Conservation (phyloP, 495 filamentous ascomycete genomes). For the Trichoderma gamsii region DNA sequence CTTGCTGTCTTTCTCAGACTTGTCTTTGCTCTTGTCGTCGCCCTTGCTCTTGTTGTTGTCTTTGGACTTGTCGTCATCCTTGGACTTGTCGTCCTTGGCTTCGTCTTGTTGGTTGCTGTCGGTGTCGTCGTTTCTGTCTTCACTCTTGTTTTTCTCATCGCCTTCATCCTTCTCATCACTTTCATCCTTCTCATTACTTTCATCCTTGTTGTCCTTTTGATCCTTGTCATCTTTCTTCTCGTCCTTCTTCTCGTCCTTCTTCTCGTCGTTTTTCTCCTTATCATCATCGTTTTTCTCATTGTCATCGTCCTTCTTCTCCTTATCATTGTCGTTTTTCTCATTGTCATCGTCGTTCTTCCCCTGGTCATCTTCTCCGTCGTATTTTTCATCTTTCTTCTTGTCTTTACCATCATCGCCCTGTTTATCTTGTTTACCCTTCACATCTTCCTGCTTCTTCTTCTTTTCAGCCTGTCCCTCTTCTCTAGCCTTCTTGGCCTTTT, state of each 20-base stretch:
- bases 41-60: conserved; percentile 14
- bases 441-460: conserved; percentile 25
- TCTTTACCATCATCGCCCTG: conserved; percentile 14
- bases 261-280: conserved; percentile 13
- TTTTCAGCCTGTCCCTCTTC: conserved; percentile 22
- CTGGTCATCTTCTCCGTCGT: conserved; percentile 1
- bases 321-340: conserved; percentile 1
- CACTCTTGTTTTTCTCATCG: too few relatives aligned
- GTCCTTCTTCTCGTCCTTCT: conserved; percentile 8
- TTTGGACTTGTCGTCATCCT: conserved; percentile 12
- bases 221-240: conserved; percentile 13
- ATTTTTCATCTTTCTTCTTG: conserved; percentile 15
- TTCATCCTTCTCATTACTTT: too few relatives aligned
- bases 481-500: conserved; percentile 29
- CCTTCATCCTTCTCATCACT: too few relatives aligned
- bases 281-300: conserved; percentile 19
- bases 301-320: conserved; percentile 14
- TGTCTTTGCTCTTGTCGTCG: conserved; percentile 14
- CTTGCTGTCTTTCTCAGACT: conserved; percentile 16
- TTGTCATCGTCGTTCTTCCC: conserved; percentile 3
- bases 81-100: too few relatives aligned
- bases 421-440: conserved; percentile 19
- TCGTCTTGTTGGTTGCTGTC: too few relatives aligned
- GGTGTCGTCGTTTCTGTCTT: too few relatives aligned
- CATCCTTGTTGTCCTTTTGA: too few relatives aligned